Evolutionary conservation across 1,284 basidiomycete genomes (phyloP).

Genomic region (Pascua sp.): DNA sequence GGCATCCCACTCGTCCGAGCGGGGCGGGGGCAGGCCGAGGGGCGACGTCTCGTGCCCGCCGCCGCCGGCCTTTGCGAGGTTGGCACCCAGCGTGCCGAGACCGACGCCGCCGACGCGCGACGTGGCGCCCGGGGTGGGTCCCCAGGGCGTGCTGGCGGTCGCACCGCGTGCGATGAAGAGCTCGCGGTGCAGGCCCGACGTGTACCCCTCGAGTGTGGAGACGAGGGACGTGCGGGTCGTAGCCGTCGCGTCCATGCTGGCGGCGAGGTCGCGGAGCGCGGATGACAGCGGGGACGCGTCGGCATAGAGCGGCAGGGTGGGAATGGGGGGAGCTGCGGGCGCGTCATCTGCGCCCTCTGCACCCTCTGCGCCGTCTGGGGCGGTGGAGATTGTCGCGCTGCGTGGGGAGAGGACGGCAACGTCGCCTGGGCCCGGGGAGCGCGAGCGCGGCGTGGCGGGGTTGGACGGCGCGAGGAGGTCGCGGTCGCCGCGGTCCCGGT

Average conservation of each 20-base stretch:
- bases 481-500: neutral
- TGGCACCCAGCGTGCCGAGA: slow-evolving; percentile 31
- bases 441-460: neutral
- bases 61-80: slow-evolving; percentile 30
- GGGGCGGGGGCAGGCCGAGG: slow-evolving; percentile 16
- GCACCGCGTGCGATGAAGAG: slow-evolving; percentile 24
- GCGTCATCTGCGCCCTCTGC: slow-evolving; percentile 1
- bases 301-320: slow-evolving; percentile 8
- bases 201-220: slow-evolving; percentile 43
- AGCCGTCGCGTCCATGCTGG: slow-evolving; percentile 35
- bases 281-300: slow-evolving; percentile 15
- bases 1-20: slow-evolving; percentile 43
- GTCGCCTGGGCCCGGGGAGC: neutral
- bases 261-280: slow-evolving; percentile 25
- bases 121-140: slow-evolving; percentile 1
- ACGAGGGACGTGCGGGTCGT: slow-evolving; percentile 47
- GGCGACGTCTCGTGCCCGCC: neutral
- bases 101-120: slow-evolving; percentile 20
- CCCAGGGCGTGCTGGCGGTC: slow-evolving; percentile 7
- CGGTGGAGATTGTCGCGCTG: neutral
- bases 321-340: neutral
- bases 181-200: slow-evolving; percentile 39
- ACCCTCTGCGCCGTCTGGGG: neutral
- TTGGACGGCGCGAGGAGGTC: too few relatives aligned
- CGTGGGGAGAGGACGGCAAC: neutral